Evolutionary conservation across 768 basidiomycete species (phyloP).

Genomic region (Phanerodontia chrysosporium): DNA sequence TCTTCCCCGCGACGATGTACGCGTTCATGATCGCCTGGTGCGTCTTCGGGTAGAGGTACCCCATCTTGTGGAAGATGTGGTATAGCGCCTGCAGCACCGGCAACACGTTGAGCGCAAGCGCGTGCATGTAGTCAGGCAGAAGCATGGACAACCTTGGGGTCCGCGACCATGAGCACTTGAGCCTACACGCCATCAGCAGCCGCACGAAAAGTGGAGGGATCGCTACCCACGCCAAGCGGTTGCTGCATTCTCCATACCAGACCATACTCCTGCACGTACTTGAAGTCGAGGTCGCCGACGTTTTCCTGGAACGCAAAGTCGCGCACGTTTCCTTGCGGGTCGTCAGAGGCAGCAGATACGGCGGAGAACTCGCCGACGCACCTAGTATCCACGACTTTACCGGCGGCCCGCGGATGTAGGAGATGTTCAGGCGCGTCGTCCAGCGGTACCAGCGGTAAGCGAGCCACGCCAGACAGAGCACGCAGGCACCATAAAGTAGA

Average conservation of each 20-base stretch:
- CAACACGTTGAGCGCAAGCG: background rate
- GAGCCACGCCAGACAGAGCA: background rate
- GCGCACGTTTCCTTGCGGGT: slow-evolving; percentile 21
- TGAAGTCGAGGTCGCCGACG: slow-evolving; percentile 27
- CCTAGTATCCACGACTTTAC: background rate
- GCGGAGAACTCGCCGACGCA: background rate
- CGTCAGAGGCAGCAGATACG: background rate
- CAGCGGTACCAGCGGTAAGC: background rate
- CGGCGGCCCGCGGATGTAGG: background rate
- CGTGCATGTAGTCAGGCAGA: background rate
- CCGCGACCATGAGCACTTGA: slow-evolving; percentile 1
- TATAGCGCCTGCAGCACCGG: slow-evolving; percentile 8
- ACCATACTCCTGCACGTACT: slow-evolving; percentile 27
- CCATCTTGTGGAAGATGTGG: slow-evolving; percentile 12
- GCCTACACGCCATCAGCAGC: background rate
- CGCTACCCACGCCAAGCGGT: slow-evolving; percentile 16
- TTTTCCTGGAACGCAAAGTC: slow-evolving; percentile 20
- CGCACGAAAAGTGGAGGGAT: background rate
- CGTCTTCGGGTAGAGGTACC: slow-evolving; percentile 13
- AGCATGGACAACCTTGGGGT: slow-evolving; percentile 3
- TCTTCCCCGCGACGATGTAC: background rate
- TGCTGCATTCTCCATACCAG: slow-evolving; percentile 18
- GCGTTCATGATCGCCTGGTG: background rate
- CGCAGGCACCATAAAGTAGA: no score
- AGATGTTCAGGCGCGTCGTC: background rate